These are phyloP conservation scores for Sarocladium kiliense DNA, from an alignment of 2,329 filamentous ascomycete species.

Conservation along the genomic window DNA sequence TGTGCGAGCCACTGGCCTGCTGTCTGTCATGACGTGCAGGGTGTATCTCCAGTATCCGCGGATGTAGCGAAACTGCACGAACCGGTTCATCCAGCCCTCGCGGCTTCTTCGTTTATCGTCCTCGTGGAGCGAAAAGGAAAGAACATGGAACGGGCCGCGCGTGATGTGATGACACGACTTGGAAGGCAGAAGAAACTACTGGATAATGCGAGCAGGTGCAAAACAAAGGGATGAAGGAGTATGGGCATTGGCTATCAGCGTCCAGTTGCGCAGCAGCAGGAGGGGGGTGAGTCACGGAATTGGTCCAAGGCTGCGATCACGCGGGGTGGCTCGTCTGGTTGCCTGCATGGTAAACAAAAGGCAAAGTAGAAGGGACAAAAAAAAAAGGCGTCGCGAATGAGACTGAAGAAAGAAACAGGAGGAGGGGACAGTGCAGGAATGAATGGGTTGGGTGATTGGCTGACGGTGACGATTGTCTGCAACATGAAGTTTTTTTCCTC, in stretches of 20 bases:
- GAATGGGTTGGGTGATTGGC: neutral
- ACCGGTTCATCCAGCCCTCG: neutral
- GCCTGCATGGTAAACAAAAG: too few species aligned
- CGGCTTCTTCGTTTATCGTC: too few species aligned
- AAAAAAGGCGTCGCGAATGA: too few species aligned
- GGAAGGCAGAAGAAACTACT: neutral
- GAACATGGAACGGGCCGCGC: slow-evolving; percentile 2
- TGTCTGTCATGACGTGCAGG: too few species aligned
- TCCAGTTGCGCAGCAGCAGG: neutral
- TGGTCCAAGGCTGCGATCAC: neutral
- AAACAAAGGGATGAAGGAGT: neutral
- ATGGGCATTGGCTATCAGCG: neutral
- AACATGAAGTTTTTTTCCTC: neutral
- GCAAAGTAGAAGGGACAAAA: neutral
- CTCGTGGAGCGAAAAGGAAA: neutral
- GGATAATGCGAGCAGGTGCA: neutral
- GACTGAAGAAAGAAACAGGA: neutral
- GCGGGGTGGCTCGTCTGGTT: neutral
- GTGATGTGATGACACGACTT: neutral
- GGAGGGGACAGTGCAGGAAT: neutral
- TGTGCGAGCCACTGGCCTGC: too few species aligned
- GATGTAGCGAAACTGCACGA: neutral
- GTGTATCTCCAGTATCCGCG: neutral
- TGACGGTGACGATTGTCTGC: slow-evolving; percentile 1
- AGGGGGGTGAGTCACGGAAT: neutral